Percentiles rank a stretch among this genome's conserved stretches.
These are phyloP conservation scores for Handroanthus guayacan DNA, from an alignment of 257 asterid species.

Conservation along the genomic window DNA sequence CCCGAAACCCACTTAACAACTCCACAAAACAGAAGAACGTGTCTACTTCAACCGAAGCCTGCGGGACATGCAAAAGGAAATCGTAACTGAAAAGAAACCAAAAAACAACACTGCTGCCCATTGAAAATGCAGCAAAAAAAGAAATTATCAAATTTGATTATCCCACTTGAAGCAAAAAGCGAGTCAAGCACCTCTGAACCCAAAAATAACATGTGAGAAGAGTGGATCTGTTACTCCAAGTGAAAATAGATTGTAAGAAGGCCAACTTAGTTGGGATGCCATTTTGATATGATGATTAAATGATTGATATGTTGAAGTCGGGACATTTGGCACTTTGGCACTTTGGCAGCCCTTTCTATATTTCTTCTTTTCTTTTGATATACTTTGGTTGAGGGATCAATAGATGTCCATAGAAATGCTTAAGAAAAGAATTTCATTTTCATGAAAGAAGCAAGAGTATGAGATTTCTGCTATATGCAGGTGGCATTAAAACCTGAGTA, in stretches of 20 bases:
- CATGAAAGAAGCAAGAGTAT: background rate
- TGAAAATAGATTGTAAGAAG: slow-evolving; percentile 18
- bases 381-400: background rate
- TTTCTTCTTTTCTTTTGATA: background rate
- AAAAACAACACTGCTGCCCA: slow-evolving; percentile 18
- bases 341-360: background rate
- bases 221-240: slow-evolving; percentile 9
- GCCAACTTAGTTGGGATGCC: background rate
- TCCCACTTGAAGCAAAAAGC: slow-evolving; percentile 23
- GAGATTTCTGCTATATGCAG: slow-evolving; percentile 9
- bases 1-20: slow-evolving; percentile 90
- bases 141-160: background rate
- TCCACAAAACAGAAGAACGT: slow-evolving; percentile 98
- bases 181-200: background rate
- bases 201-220: background rate
- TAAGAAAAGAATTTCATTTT: background rate
- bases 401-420: slow-evolving; percentile 4
- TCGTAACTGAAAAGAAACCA: slow-evolving; percentile 36
- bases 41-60: slow-evolving; percentile 94
- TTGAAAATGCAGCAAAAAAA: slow-evolving; percentile 29
- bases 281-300: background rate
- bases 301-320: background rate
- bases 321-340: background rate
- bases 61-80: slow-evolving; percentile 47
- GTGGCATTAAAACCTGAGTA: slow-evolving; percentile 2